Conservation (phyloP, 1,284 basidiomycete genomes). For the Tylopilus sp. region DNA sequence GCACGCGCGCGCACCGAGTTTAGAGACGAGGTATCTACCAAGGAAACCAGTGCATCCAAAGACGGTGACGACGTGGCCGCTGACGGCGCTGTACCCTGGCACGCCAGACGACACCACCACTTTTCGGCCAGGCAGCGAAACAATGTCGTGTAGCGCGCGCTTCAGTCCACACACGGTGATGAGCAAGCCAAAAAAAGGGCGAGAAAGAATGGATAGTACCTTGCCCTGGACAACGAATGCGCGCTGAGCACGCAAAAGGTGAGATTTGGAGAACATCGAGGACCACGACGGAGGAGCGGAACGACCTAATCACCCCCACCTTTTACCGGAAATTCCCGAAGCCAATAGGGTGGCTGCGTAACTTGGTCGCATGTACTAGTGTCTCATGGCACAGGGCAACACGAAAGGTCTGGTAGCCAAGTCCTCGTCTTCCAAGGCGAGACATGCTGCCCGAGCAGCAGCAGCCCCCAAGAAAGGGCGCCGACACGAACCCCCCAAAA, state of each 20-base stretch:
- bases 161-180: constrained; percentile 25
- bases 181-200: neutral
- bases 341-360: neutral
- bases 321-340: constrained; percentile 30
- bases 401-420: constrained; percentile 63
- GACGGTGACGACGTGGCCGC: constrained; percentile 91
- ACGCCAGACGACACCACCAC: constrained; percentile 72
- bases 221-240: constrained; percentile 41
- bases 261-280: constrained; percentile 47
- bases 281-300: constrained; percentile 28
- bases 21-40: constrained; percentile 90
- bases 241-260: constrained; percentile 51
- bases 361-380: neutral
- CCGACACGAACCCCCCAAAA: constrained; percentile 70
- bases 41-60: constrained; percentile 97
- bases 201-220: constrained; percentile 30
- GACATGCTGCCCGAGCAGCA: constrained; percentile 60
- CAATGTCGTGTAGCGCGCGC: constrained; percentile 70
- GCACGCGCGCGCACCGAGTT: constrained; percentile 62
- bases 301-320: constrained; percentile 1
- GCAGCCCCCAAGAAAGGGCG: constrained; percentile 70
- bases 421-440: constrained; percentile 41
- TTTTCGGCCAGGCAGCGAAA: constrained; percentile 56
- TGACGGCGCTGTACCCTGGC: constrained; percentile 82
- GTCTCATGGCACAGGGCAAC: constrained; percentile 54